These are phyloP conservation scores for Lentinula boryana DNA, from an alignment of 768 basidiomycete species.

Conservation along the genomic window DNA sequence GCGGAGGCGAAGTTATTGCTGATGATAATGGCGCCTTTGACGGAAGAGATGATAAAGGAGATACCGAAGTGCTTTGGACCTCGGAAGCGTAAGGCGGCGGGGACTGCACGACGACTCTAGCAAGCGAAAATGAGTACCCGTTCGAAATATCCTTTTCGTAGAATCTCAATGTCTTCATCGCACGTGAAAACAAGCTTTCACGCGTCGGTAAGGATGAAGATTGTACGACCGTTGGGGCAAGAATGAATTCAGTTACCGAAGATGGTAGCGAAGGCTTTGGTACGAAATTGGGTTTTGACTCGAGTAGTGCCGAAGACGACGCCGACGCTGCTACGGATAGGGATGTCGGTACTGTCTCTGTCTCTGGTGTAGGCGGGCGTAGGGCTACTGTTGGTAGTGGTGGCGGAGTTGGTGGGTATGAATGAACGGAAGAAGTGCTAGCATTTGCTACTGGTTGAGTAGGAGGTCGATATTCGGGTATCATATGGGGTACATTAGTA, in stretches of 20 bases:
- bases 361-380: slow-evolving; percentile 16
- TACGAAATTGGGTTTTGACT: background rate
- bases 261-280: slow-evolving; percentile 10
- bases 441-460: slow-evolving; percentile 13
- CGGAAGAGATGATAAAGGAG: background rate
- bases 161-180: slow-evolving; percentile 23
- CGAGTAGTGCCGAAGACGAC: slow-evolving; percentile 15
- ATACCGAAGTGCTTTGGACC: background rate
- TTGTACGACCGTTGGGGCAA: slow-evolving; percentile 22
- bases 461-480: background rate
- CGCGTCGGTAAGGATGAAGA: slow-evolving; percentile 13
- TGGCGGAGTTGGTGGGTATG: slow-evolving; percentile 29
- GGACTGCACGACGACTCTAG: background rate
- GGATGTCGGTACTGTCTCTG: background rate
- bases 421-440: slow-evolving; percentile 21
- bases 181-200: slow-evolving; percentile 16
- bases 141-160: slow-evolving; percentile 7
- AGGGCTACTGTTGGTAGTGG: slow-evolving; percentile 10
- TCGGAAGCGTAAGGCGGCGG: background rate
- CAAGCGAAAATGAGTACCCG: slow-evolving; percentile 3
- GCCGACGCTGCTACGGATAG: background rate
- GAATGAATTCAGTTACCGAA: slow-evolving; percentile 21
- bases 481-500: slow-evolving; percentile 14
- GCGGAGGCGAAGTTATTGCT: background rate
- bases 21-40: background rate